These are phyloP conservation scores for Amanita exitialis DNA, from an alignment of 768 basidiomycete genomes.

Conservation along the genomic window DNA sequence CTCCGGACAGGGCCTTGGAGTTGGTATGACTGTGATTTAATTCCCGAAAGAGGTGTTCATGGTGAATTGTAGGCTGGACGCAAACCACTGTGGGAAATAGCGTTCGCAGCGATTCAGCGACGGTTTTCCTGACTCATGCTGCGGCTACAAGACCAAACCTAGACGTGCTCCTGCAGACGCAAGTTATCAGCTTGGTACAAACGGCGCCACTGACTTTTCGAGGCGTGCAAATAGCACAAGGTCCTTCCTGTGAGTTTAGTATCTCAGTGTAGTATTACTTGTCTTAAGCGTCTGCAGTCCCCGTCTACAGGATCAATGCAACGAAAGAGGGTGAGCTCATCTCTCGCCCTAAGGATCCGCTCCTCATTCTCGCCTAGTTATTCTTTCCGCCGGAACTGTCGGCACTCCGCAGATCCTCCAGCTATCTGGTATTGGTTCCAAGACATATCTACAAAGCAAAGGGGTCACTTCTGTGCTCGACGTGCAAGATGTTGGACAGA, in stretches of 20 bases:
- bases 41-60: not conserved
- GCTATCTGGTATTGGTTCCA: slow-evolving; percentile 24
- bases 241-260: slow-evolving; percentile 5
- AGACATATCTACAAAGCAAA: slow-evolving; percentile 12
- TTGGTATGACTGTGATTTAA: slow-evolving; percentile 13
- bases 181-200: not conserved
- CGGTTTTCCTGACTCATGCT: slow-evolving; percentile 20
- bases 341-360: not conserved
- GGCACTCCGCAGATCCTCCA: slow-evolving; percentile 24
- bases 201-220: slow-evolving; percentile 8
- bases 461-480: slow-evolving; percentile 18
- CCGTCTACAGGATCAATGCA: slow-evolving; percentile 12
- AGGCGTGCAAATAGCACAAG: slow-evolving; percentile 14
- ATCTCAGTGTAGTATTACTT: not conserved
- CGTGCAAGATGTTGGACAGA: slow-evolving; percentile 24
- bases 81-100: slow-evolving; percentile 20
- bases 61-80: slow-evolving; percentile 14
- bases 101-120: slow-evolving; percentile 18
- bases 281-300: not conserved
- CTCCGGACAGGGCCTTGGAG: slow-evolving; percentile 21
- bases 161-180: slow-evolving; percentile 17
- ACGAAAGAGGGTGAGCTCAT: slow-evolving; percentile 16
- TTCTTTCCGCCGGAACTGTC: slow-evolving; percentile 26
- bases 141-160: slow-evolving; percentile 18
- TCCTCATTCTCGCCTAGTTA: slow-evolving; percentile 8